These are phyloP conservation scores for Saitozyma podzolica DNA, from an alignment of 768 basidiomycete genomes.

Conservation along the genomic window DNA sequence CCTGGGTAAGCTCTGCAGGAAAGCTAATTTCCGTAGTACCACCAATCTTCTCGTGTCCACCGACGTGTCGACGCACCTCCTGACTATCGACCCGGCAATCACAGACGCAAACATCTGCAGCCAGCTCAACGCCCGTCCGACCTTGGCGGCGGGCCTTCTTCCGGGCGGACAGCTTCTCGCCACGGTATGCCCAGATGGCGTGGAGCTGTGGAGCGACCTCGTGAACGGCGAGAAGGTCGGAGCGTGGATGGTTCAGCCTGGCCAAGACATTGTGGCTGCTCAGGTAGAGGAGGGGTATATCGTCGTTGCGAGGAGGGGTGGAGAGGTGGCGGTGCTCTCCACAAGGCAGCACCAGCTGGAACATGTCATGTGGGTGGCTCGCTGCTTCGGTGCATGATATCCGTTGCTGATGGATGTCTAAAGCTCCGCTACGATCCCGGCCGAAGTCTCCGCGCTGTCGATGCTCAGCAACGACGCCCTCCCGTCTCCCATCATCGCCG, in stretches of 20 bases:
- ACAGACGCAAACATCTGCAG: conserved; percentile 5
- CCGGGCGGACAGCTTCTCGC: conserved; percentile 13
- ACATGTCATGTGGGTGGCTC: conserved; percentile 1
- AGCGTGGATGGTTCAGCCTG: conserved; percentile 6
- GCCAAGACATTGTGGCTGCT: conserved; percentile 8
- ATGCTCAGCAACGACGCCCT: neutral
- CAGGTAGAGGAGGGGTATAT: neutral
- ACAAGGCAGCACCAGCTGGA: neutral
- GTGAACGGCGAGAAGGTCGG: neutral
- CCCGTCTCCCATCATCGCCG: conserved; percentile 26
- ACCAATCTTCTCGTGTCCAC: conserved; percentile 27
- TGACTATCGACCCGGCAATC: conserved; percentile 22
- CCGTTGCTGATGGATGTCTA: neutral
- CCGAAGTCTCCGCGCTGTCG: conserved; percentile 10
- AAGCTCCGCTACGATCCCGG: neutral
- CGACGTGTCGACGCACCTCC: conserved; percentile 5
- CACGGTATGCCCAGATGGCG: conserved; percentile 22
- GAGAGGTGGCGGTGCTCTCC: neutral
- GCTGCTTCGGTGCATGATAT: neutral
- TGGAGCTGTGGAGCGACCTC: conserved; percentile 32
- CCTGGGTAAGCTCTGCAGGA: neutral
- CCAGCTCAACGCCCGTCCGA: conserved; percentile 23
- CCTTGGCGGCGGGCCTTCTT: conserved; percentile 29
- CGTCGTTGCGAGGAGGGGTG: conserved; percentile 1
- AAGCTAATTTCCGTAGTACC: neutral